Conservation (phyloP, 768 basidiomycete genomes). For the Pleurotus platypus region DNA sequence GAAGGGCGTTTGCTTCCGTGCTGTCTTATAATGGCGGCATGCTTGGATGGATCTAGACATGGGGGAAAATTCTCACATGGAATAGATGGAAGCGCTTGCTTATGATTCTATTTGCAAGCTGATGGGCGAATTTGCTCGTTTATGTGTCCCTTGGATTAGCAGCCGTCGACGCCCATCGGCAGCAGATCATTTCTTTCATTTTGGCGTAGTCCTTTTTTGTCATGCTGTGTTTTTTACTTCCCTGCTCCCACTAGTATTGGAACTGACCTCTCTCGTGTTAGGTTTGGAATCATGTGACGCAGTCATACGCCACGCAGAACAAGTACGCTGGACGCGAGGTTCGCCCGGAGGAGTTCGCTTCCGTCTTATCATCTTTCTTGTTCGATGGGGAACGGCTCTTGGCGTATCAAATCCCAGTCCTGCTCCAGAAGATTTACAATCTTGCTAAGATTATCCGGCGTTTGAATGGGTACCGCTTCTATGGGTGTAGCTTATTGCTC, state of each 20-base stretch:
- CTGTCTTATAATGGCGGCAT: constrained; percentile 1
- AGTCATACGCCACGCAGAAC: constrained; percentile 89
- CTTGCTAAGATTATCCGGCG: constrained; percentile 87
- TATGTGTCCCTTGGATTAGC: background rate
- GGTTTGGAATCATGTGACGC: constrained; percentile 90
- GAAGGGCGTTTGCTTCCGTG: background rate
- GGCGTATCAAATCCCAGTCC: constrained; percentile 86
- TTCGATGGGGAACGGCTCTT: constrained; percentile 80
- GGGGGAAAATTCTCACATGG: constrained; percentile 8
- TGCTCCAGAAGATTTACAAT: constrained; percentile 91
- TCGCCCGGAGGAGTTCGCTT: constrained; percentile 78
- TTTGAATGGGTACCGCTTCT: constrained; percentile 95
- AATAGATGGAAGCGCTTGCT: constrained; percentile 5
- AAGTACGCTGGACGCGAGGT: constrained; percentile 96
- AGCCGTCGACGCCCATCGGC: background rate
- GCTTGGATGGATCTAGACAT: constrained; percentile 1
- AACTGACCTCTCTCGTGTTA: constrained; percentile 23
- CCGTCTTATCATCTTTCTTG: constrained; percentile 80
- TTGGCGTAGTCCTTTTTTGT: constrained; percentile 5
- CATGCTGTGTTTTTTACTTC: constrained; percentile 7
- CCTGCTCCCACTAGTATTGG: constrained; percentile 7
- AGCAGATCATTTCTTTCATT: background rate
- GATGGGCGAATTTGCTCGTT: background rate
- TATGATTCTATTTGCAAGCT: background rate
- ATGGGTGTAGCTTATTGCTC: constrained; percentile 93